A percentile compares a stretch with the other conserved stretches of the same genome.
phyloP scores from a whole-genome alignment of 768 basidiomycete genomes.

The Vararia minispora region DNA sequence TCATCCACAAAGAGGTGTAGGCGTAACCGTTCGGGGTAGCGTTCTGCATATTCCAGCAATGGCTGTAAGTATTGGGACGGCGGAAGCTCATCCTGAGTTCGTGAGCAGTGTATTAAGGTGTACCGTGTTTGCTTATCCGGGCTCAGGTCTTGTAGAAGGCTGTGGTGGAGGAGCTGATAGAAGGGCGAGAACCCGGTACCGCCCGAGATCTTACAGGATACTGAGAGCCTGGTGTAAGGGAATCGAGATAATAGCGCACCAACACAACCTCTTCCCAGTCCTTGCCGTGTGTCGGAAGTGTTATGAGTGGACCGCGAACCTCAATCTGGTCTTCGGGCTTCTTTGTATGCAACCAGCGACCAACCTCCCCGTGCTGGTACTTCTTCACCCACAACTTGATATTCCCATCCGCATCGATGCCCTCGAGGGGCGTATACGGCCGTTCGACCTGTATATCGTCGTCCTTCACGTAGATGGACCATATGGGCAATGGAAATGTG shows the following conservation, averaged over 20 bases:
- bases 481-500: conserved; percentile 32
- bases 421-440: conserved; percentile 73
- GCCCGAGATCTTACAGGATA: conserved; percentile 55
- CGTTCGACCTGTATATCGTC: conserved; percentile 84
- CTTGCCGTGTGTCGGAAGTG: conserved; percentile 46
- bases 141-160: conserved; percentile 26
- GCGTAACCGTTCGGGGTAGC: conserved; percentile 44
- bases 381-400: conserved; percentile 78
- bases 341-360: conserved; percentile 72
- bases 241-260: conserved; percentile 29
- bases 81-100: conserved; percentile 50
- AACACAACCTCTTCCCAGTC: conserved; percentile 75
- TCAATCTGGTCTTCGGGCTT: conserved; percentile 56
- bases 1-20: conserved; percentile 55
- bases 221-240: not conserved
- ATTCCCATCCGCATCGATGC: conserved; percentile 51
- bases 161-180: conserved; percentile 56
- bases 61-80: conserved; percentile 50
- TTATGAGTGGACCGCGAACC: conserved; percentile 63
- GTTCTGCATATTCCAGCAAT: conserved; percentile 33
- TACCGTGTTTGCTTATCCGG: conserved; percentile 34
- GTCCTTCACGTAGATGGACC: conserved; percentile 76
- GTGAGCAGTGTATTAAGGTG: conserved; percentile 66
- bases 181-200: conserved; percentile 86
- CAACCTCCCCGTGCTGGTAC: conserved; percentile 71